These are phyloP conservation scores for Yamadazyma aaseri DNA, from an alignment of 1,139 yeast species.

Conservation along the genomic window DNA sequence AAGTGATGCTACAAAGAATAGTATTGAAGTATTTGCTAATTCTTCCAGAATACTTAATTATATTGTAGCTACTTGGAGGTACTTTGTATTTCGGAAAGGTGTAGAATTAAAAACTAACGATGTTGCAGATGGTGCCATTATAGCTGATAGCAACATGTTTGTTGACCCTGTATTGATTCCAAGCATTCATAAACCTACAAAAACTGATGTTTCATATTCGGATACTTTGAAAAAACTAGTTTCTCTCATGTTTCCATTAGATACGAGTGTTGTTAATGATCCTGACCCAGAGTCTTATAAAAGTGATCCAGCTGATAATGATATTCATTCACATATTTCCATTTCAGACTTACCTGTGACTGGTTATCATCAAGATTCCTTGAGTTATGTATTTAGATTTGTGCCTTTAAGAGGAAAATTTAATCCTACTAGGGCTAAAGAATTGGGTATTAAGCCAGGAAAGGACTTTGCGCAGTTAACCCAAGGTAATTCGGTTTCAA, in stretches of 20 bases:
- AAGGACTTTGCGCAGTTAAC: conserved; percentile 57
- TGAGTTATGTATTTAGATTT: conserved; percentile 63
- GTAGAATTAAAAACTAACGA: conserved; percentile 52
- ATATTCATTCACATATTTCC: conserved; percentile 42
- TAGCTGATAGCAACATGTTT: conserved; percentile 51
- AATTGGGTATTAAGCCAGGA: conserved; percentile 71
- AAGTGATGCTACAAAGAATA: conserved; percentile 73
- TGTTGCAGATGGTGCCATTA: conserved; percentile 31
- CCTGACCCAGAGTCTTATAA: conserved; percentile 40
- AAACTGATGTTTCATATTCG: not conserved
- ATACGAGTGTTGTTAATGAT: conserved; percentile 35
- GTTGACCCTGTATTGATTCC: conserved; percentile 51
- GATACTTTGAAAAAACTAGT: conserved; percentile 31
- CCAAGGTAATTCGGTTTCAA: conserved; percentile 55
- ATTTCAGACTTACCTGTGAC: conserved; percentile 11
- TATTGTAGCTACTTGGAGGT: conserved; percentile 77
- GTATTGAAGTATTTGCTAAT: conserved; percentile 38
- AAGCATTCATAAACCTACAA: not conserved
- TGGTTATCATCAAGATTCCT: conserved; percentile 26
- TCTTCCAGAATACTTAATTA: conserved; percentile 45
- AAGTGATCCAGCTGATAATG: conserved; percentile 39
- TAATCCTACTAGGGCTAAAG: conserved; percentile 60
- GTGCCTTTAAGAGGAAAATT: conserved; percentile 79
- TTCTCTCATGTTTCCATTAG: conserved; percentile 52
- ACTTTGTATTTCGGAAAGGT: conserved; percentile 83